phyloP scores from a whole-genome alignment of 805 yeast species.

The Brettanomyces naardenensis region DNA sequence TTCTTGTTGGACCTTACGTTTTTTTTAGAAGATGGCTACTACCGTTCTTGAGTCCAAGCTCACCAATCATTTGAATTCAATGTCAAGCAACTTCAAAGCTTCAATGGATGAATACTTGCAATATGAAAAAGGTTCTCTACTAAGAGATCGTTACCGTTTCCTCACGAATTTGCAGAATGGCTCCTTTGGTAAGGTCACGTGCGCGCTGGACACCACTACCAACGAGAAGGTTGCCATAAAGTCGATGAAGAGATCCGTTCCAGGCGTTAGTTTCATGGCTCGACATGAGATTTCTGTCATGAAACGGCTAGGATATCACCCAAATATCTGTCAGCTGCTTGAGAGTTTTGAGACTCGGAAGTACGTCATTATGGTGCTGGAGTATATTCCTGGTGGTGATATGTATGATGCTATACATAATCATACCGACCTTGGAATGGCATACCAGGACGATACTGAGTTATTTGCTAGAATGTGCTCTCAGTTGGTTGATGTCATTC shows the following conservation, averaged over 20 bases:
- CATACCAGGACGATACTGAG: constrained; percentile 19
- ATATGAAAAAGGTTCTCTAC: constrained; percentile 31
- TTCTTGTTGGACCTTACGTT: neutral
- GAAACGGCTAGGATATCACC: constrained; percentile 36
- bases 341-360: constrained; percentile 49
- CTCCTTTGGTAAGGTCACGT: constrained; percentile 53
- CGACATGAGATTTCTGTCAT: constrained; percentile 44
- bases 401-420: constrained; percentile 47
- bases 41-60: constrained; percentile 11
- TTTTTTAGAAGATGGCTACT: constrained; percentile 5
- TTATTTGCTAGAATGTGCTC: constrained; percentile 27
- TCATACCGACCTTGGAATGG: constrained; percentile 20
- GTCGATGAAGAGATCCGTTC: constrained; percentile 37
- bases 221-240: constrained; percentile 43
- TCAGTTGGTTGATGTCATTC: constrained; percentile 46
- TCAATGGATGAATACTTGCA: constrained; percentile 31
- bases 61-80: constrained; percentile 10
- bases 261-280: constrained; percentile 39
- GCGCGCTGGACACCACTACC: constrained; percentile 34
- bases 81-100: constrained; percentile 18
- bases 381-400: constrained; percentile 61
- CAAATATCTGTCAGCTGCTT: constrained; percentile 49
- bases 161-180: constrained; percentile 45
- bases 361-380: constrained; percentile 51
- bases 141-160: constrained; percentile 35